Evolutionary conservation across 805 yeast species (phyloP), one percentile per base, ranked within the genome.

Genomic region (Metschnikowia borealis): DNA sequence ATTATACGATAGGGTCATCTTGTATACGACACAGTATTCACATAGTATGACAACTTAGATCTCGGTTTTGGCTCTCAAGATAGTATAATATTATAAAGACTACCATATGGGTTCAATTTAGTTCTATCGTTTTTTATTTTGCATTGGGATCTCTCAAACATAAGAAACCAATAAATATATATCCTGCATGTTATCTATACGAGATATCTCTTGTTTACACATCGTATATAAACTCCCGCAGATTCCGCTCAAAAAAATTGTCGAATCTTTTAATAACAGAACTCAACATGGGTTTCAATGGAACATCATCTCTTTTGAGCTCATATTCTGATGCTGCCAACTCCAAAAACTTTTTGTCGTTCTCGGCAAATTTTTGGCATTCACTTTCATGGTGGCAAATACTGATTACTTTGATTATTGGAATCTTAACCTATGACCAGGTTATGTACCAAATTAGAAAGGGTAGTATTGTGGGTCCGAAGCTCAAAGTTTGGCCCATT

Each of bases 391-490:
- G 87, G 82, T 73, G 77, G 69, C 81, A 83, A 63, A 57, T 81
- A 39, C 55, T 73, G 17, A 47, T 78, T 26, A 72, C 87, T 1
- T 54, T 78, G 1, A 47, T 82, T 6, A 74, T 81, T 2, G 56
- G 80, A 13, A 69, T 72, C 4, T 61, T 87, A 43, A 73, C 81
- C 1, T 86, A 80, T 64, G 96, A 89, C 68, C 95, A 86, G 68
- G 67, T 89, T n/a, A 69, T 79, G 55, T 94, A 94, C 66, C 84
- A 89, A 62, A 62, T 81, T 41, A 82, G 83, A 55, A 94, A 94
- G 69, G 97, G 97, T 39, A 64, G 80, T 33, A 89, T 92, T 66
- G 97, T 89, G 7, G 99, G 99, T 20, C 99, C 97, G 13, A 69
- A 73, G 41, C 83, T 78, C 67, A 94, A 94, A 69, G 62, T 90